These are phyloP conservation scores for Coleophoma cylindrospora DNA, from an alignment of 2,329 filamentous ascomycete genomes.

Conservation along the genomic window DNA sequence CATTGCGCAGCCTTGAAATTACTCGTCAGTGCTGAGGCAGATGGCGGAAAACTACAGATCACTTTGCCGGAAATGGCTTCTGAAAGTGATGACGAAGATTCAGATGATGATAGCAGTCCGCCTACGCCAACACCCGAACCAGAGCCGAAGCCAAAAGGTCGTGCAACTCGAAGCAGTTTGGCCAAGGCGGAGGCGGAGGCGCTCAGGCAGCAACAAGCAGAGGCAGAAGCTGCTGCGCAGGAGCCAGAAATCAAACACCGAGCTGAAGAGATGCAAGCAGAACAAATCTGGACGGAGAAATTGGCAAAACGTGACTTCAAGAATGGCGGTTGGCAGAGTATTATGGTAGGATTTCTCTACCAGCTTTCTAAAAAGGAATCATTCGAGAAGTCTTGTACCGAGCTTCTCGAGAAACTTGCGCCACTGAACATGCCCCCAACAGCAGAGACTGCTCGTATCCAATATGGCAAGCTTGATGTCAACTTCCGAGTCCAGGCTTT, in stretches of 20 bases:
- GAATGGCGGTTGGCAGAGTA: conserved; percentile 86
- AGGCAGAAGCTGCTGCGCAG: conserved; percentile 27
- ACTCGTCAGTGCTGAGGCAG: conserved; percentile 69
- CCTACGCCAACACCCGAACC: conserved; percentile 64
- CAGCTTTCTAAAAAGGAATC: conserved; percentile 75
- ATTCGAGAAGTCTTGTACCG: conserved; percentile 68
- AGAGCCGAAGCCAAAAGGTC: conserved; percentile 59
- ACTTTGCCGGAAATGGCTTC: conserved; percentile 70
- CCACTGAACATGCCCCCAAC: conserved; percentile 73
- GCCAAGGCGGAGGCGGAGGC: conserved; percentile 74
- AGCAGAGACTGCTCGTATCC: conserved; percentile 64
- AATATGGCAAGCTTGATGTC: conserved; percentile 74
- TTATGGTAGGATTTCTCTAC: conserved; percentile 80
- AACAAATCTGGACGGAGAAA: conserved; percentile 80
- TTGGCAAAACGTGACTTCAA: conserved; percentile 79
- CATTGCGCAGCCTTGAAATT: conserved; percentile 90
- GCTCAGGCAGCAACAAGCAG: conserved; percentile 51
- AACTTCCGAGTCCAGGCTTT: conserved; percentile 77
- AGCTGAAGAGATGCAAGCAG: conserved; percentile 69
- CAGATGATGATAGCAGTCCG: conserved; percentile 45
- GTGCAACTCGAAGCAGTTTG: conserved; percentile 81
- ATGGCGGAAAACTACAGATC: conserved; percentile 75
- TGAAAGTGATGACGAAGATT: conserved; percentile 64
- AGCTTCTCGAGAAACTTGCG: conserved; percentile 74
- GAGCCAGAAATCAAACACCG: conserved; percentile 51